These are phyloP conservation scores for Beauveria pseudobassiana DNA, from an alignment of 2,329 filamentous ascomycete species.

Conservation along the genomic window DNA sequence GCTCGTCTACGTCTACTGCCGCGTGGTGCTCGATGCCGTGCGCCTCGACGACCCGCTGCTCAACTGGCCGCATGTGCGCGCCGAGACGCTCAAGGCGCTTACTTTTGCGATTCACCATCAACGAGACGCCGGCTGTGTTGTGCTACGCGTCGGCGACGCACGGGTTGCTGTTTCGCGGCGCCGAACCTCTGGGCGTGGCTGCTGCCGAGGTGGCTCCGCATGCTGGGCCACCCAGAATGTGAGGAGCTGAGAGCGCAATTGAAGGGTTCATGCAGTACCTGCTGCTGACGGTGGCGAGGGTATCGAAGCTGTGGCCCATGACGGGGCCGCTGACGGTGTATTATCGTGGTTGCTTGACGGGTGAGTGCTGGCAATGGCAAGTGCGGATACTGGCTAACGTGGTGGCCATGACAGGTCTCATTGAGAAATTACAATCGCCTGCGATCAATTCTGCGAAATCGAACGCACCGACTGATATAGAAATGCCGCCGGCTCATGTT, in stretches of 20 bases:
- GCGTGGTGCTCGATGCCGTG: constrained; percentile 67
- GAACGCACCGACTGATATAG: constrained; percentile 21
- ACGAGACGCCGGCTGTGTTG: constrained; percentile 66
- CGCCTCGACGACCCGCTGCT: constrained; percentile 63
- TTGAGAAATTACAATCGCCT: constrained; percentile 29
- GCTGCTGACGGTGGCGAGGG: constrained; percentile 36
- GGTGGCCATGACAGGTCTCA: constrained; percentile 19
- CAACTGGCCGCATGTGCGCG: constrained; percentile 43
- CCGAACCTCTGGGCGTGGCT: constrained; percentile 59
- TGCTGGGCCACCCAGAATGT: constrained; percentile 47
- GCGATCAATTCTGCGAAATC: constrained; percentile 19
- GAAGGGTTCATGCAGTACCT: constrained; percentile 44
- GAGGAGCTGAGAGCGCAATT: constrained; percentile 42
- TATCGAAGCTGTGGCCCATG: constrained; percentile 41
- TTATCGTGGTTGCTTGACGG: constrained; percentile 38
- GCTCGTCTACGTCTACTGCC: constrained; percentile 75
- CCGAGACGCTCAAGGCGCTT: constrained; percentile 63
- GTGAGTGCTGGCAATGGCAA: constrained; percentile 26
- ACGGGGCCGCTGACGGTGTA: constrained; percentile 38
- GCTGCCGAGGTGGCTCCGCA: constrained; percentile 48
- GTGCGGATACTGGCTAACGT: constrained; percentile 13
- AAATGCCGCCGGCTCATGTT: constrained; percentile 32
- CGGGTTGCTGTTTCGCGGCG: constrained; percentile 43
- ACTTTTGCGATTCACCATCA: constrained; percentile 67
- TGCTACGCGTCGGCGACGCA: constrained; percentile 34